Conservation (phyloP, 768 basidiomycete genomes). For the Tylopilus subfusipes region DNA sequence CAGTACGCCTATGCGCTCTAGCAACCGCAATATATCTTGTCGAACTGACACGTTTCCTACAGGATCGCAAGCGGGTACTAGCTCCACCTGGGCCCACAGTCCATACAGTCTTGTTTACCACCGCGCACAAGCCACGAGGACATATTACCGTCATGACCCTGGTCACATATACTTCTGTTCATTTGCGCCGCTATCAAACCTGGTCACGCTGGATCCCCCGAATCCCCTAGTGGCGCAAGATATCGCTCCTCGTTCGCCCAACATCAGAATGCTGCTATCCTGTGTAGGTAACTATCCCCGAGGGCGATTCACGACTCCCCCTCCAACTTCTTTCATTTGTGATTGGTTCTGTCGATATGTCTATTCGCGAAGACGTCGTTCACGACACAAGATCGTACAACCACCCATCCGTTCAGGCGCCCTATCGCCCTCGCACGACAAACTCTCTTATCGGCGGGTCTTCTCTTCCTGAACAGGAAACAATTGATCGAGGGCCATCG, state of each 20-base stretch:
- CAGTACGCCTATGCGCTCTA: background rate
- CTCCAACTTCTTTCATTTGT: background rate
- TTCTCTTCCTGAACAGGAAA: background rate
- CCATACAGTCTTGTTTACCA: background rate
- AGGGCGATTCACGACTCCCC: conserved; percentile 1
- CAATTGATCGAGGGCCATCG: background rate
- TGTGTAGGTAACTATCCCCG: background rate
- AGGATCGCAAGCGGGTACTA: background rate
- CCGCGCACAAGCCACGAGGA: conserved; percentile 17
- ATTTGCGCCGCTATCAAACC: conserved; percentile 10
- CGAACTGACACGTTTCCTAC: background rate
- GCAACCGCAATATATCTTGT: background rate
- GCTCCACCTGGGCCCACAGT: background rate
- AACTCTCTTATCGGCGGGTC: background rate
- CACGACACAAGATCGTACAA: background rate
- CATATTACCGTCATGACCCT: background rate
- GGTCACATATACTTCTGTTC: background rate
- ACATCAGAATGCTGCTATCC: background rate
- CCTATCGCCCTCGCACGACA: conserved; percentile 1
- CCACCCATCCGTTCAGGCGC: background rate
- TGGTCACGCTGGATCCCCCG: background rate
- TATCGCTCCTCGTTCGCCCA: background rate
- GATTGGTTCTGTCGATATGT: background rate
- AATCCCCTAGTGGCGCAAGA: background rate
- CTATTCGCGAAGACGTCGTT: background rate